Evolutionary conservation across 371 early-diverging fungal species (phyloP), one percentile per base, ranked within the genome.

Genomic region (Batkoa obscura): DNA sequence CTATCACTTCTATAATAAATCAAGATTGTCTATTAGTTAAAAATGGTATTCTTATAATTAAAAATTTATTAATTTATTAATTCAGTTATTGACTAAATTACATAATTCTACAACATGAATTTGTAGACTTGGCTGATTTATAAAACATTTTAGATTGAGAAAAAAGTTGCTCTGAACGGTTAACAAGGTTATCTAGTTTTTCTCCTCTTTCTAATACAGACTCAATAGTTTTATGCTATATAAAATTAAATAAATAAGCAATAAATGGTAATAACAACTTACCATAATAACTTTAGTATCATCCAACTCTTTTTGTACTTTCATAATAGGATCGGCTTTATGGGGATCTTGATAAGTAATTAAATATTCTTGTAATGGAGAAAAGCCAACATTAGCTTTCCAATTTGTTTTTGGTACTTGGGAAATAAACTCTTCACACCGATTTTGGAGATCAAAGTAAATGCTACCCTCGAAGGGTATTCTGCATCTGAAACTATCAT

Each of bases 111-210:
- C 98, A 98, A 67, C 92, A 93, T 41, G 84, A 74, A 67, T 98
- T 98, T 49, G 91, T 92, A 73, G 90, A 92, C 72, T 94, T 94
- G 30, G 99, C 99, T 3, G 90, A 83, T 74, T 94, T 98, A 75
- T 94, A 99, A 60, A 99, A 94, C 78, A 86, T 83, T 67, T 97
- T 97, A 38, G 93, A 88, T 71, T 90, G 88, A 34, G 70, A 74
- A 17, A 90, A 89, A 45, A 99, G 74, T 9, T 81, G 75, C 60
- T 94, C 93, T 13, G 88, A 86, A 60, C 86, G 74, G 56, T 84
- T 86, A 3, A 99, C 94, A 39, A 99, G 75, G 60, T 85, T 83
- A 60, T 96, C 96, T 59, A 99, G 72, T 71, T 88, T 93, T 68
- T 98, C 97, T 31, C 95, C 96, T 57, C 99, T 81, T 59, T 94